phyloP scores from a whole-genome alignment of 345 rosid genomes.

The Erysimum cheiranthoides region DNA sequence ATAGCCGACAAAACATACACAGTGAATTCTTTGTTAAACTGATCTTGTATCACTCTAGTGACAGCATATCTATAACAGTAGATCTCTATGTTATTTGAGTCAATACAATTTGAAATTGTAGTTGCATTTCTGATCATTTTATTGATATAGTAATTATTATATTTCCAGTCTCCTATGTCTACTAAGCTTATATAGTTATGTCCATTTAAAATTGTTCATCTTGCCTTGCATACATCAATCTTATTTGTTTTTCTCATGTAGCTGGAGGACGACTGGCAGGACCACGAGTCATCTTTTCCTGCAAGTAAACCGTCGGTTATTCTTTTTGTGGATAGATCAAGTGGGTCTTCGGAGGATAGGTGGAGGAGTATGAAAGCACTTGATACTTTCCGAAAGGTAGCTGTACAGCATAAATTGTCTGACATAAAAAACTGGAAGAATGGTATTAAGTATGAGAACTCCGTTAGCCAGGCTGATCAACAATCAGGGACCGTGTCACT shows the following conservation, averaged over 20 bases:
- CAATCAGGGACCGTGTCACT: conserved; percentile 49
- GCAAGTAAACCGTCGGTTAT: conserved; percentile 74
- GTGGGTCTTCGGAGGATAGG: conserved; percentile 60
- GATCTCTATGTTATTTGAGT: conserved; percentile 22
- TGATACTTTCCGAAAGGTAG: conserved; percentile 65
- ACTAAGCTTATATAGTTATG: conserved; percentile 19
- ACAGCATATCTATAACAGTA: conserved; percentile 5
- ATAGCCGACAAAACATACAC: not conserved
- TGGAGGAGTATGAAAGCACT: conserved; percentile 72
- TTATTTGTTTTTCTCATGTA: conserved; percentile 46
- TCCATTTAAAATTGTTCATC: not conserved
- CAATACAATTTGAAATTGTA: conserved; percentile 1
- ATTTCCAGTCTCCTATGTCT: conserved; percentile 3
- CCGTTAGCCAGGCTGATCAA: conserved; percentile 48
- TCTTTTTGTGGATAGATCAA: conserved; percentile 87
- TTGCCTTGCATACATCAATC: conserved; percentile 20
- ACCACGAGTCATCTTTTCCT: conserved; percentile 61
- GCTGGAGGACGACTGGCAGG: conserved; percentile 64
- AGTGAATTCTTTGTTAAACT: not conserved
- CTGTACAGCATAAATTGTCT: conserved; percentile 50
- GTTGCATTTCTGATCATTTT: conserved; percentile 12
- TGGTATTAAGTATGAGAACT: conserved; percentile 45
- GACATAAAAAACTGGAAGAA: conserved; percentile 44
- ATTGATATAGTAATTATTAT: not conserved
- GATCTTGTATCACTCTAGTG: not conserved